phyloP scores from a whole-genome alignment of 1,139 yeast genomes.

The Debaryomyces sp. region DNA sequence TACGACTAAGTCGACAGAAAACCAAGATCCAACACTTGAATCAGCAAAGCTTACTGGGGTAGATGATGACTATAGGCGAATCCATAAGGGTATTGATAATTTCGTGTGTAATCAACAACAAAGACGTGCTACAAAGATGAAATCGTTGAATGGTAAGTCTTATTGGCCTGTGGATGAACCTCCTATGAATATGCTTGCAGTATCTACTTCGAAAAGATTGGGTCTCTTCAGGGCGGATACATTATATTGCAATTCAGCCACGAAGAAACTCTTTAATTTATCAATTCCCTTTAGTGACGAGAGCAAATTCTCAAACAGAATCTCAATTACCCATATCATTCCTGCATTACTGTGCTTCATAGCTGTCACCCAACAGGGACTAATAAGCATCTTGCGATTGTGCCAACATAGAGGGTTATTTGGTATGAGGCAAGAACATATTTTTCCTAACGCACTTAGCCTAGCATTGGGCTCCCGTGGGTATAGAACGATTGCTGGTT shows the following conservation, averaged over 20 bases:
- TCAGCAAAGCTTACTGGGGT: conserved; percentile 26
- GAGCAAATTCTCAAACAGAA: conserved; percentile 48
- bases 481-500: conserved; percentile 36
- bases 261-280: conserved; percentile 46
- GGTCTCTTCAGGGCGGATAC: conserved; percentile 55
- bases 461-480: conserved; percentile 31
- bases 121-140: neutral
- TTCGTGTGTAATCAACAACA: neutral
- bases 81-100: conserved; percentile 25
- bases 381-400: conserved; percentile 58
- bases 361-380: conserved; percentile 61
- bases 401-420: conserved; percentile 58
- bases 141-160: conserved; percentile 17
- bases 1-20: conserved; percentile 4
- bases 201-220: conserved; percentile 44
- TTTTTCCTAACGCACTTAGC: conserved; percentile 47
- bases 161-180: conserved; percentile 12
- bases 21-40: conserved; percentile 11
- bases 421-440: conserved; percentile 63
- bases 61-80: conserved; percentile 42
- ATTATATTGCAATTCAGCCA: conserved; percentile 54
- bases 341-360: conserved; percentile 58
- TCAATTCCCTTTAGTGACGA: conserved; percentile 38
- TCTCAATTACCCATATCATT: conserved; percentile 53
- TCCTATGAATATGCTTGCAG: conserved; percentile 33